These are phyloP conservation scores for Fusarium sp. DNA, from an alignment of 2,329 filamentous ascomycete species.

Conservation along the genomic window DNA sequence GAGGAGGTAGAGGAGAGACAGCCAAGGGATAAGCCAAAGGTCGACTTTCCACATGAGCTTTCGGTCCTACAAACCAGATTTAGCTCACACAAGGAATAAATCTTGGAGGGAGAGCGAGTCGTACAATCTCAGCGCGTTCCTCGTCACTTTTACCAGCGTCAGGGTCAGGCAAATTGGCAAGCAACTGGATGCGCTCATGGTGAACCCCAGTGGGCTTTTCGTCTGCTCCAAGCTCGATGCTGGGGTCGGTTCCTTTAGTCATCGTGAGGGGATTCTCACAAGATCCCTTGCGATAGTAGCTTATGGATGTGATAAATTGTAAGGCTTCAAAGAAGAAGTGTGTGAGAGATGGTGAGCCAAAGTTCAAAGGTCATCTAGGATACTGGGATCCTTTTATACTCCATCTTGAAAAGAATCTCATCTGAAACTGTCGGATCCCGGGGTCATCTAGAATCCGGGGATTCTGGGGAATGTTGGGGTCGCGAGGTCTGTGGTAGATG, in stretches of 20 bases:
- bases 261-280: neutral
- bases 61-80: slow-evolving; percentile 50
- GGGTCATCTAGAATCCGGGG: neutral
- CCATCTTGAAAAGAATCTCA: neutral
- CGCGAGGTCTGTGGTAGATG: neutral
- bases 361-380: neutral
- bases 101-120: no score
- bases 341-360: neutral
- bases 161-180: neutral
- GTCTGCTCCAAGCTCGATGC: neutral
- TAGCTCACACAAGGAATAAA: neutral
- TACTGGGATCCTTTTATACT: neutral
- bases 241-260: neutral
- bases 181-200: neutral
- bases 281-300: neutral
- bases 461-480: neutral
- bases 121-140: neutral
- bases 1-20: slow-evolving; percentile 67
- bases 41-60: slow-evolving; percentile 69
- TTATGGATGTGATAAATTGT: neutral
- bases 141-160: neutral
- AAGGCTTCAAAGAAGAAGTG: neutral
- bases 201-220: neutral
- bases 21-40: slow-evolving; percentile 67
- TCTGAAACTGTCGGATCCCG: neutral